These are phyloP conservation scores for Phaeosphaeria sp. DNA, from an alignment of 2,329 filamentous ascomycete genomes.

Conservation along the genomic window DNA sequence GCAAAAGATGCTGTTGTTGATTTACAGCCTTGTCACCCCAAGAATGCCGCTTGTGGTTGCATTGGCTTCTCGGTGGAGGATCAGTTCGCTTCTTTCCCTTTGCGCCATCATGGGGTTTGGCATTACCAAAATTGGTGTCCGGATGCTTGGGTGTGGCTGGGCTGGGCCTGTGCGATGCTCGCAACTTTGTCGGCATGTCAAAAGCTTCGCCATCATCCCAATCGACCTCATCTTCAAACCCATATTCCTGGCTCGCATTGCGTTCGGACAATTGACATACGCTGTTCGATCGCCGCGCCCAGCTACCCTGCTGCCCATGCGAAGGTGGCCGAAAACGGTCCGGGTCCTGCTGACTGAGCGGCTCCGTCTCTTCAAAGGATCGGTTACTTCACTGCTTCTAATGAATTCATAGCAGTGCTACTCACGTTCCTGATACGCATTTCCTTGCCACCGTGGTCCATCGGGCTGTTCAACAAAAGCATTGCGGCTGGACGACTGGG, in stretches of 20 bases:
- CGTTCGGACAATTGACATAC: background rate
- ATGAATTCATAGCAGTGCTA: background rate
- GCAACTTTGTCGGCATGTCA: background rate
- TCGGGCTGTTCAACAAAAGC: background rate
- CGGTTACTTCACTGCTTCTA: background rate
- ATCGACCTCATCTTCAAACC: slow-evolving; percentile 4
- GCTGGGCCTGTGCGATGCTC: background rate
- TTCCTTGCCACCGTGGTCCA: background rate
- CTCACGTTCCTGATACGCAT: background rate
- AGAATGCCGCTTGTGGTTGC: background rate
- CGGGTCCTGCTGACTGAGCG: background rate
- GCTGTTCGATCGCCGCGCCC: background rate
- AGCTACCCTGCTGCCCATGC: background rate
- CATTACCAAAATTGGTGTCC: background rate
- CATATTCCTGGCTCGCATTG: background rate
- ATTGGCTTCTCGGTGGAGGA: background rate
- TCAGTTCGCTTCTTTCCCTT: background rate
- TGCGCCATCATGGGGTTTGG: no score
- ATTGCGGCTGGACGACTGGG: background rate
- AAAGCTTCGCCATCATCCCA: slow-evolving; percentile 4
- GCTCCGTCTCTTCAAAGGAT: background rate
- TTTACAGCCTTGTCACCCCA: background rate
- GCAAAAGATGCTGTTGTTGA: background rate
- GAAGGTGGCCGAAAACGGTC: background rate
- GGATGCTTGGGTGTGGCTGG: background rate